Conservation (phyloP, 202 grass and related monocot genomes). For the Zizania palustris region DNA sequence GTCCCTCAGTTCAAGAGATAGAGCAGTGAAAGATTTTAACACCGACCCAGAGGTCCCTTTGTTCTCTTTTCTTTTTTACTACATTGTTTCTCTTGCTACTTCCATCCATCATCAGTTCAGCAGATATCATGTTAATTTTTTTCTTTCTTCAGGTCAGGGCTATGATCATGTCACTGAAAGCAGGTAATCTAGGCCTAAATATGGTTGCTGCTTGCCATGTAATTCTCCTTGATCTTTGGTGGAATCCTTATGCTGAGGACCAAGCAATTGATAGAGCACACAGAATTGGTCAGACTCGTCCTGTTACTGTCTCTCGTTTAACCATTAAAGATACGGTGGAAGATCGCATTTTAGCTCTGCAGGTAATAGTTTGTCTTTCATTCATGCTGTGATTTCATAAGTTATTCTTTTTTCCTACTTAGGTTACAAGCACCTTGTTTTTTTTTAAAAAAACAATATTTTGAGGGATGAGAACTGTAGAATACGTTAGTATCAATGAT, state of each 20-base stretch:
- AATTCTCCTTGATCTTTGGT: constrained; percentile 99
- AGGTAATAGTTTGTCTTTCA: constrained; percentile 52
- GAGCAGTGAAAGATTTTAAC: constrained; percentile 91
- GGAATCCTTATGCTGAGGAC: constrained; percentile 97
- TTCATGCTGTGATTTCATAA: background rate
- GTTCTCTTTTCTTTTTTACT: constrained; percentile 1
- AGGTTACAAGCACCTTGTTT: background rate
- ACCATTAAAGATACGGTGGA: constrained; percentile 85
- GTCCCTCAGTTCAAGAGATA: constrained; percentile 83
- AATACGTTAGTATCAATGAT: background rate
- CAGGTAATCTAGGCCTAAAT: constrained; percentile 95
- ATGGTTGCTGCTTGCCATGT: constrained; percentile 99
- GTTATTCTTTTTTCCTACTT: constrained; percentile 4
- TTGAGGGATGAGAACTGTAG: background rate
- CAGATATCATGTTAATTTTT: constrained; percentile 3
- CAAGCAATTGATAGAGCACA: constrained; percentile 97
- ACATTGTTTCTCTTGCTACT: constrained; percentile 37
- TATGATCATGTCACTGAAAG: constrained; percentile 99
- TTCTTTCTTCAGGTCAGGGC: constrained; percentile 72
- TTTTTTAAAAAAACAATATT: background rate
- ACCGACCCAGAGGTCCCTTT: constrained; percentile 86
- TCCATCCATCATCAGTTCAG: constrained; percentile 27
- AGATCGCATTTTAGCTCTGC: constrained; percentile 93
- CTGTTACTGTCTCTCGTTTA: constrained; percentile 75
- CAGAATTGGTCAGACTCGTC: constrained; percentile 86